phyloP scores from a whole-genome alignment of 129 eudicot genomes.

The Tanacetum coccineum region DNA sequence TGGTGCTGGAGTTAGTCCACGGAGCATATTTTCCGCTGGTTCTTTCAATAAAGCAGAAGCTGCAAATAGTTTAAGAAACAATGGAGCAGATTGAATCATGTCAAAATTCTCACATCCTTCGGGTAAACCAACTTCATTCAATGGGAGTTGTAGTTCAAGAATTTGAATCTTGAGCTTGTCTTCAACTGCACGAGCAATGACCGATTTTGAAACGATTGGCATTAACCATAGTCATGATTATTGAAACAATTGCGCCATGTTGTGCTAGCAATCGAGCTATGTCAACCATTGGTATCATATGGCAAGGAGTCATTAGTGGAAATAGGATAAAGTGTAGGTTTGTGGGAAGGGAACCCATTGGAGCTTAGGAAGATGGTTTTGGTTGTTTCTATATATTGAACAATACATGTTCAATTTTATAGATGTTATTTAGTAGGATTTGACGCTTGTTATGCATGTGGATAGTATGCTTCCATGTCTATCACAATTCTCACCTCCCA shows the following conservation, averaged over 20 bases:
- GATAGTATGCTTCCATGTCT: no score
- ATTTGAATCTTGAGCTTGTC: constrained; percentile 31
- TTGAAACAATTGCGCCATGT: constrained; percentile 19
- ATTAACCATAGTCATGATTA: constrained; percentile 34
- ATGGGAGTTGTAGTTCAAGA: constrained; percentile 25
- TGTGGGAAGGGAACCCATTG: constrained; percentile 19
- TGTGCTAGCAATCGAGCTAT: constrained; percentile 43
- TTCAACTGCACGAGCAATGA: constrained; percentile 20
- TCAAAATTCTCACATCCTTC: constrained; percentile 38
- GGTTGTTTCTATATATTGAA: neutral
- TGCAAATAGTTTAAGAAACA: constrained; percentile 12
- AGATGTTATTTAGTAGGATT: neutral
- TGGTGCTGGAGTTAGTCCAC: constrained; percentile 27
- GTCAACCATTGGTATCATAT: constrained; percentile 44
- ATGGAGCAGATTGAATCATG: constrained; percentile 14
- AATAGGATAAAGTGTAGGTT: constrained; percentile 39
- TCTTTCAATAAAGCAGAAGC: constrained; percentile 25
- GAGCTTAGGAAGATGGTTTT: neutral
- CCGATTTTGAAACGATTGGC: constrained; percentile 27
- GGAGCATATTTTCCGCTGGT: constrained; percentile 25
- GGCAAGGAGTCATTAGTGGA: constrained; percentile 41
- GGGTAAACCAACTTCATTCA: constrained; percentile 27
- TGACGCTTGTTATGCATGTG: no score
- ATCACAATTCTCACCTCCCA: no score
- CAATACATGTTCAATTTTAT: neutral